Evolutionary conservation across 345 rosid species (phyloP).

Genomic region (Physaria fendleri): DNA sequence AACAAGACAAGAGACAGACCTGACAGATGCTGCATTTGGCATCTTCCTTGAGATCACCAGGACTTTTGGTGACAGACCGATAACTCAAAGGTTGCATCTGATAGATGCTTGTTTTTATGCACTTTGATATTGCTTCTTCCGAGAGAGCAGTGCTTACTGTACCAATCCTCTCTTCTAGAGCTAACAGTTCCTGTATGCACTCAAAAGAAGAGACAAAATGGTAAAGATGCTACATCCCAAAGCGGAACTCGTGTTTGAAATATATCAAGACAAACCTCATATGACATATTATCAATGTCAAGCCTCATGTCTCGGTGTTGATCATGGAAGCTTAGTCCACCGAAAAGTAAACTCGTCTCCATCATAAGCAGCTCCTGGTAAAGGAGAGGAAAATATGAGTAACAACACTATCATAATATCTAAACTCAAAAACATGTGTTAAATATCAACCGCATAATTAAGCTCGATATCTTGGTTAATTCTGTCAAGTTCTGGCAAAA

Average conservation of each 20-base stretch:
- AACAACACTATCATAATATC: not conserved
- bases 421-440: not conserved
- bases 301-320: slow-evolving; percentile 95
- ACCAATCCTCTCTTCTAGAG: slow-evolving; percentile 97
- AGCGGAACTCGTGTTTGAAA: not conserved
- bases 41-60: slow-evolving; percentile 35
- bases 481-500: slow-evolving; percentile 80
- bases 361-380: slow-evolving; percentile 80
- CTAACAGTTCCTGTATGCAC: slow-evolving; percentile 65
- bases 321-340: slow-evolving; percentile 66
- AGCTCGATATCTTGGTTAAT: slow-evolving; percentile 80
- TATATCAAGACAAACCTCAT: slow-evolving; percentile 57
- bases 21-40: slow-evolving; percentile 91
- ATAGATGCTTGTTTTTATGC: slow-evolving; percentile 53
- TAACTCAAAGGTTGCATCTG: slow-evolving; percentile 33
- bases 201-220: slow-evolving; percentile 1
- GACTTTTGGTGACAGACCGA: slow-evolving; percentile 12
- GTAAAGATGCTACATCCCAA: not conserved
- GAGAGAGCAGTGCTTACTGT: slow-evolving; percentile 85
- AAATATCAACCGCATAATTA: slow-evolving; percentile 56
- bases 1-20: slow-evolving; percentile 37
- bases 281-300: slow-evolving; percentile 94
- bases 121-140: slow-evolving; percentile 72
- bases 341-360: slow-evolving; percentile 70
- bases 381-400: slow-evolving; percentile 13